A percentile compares a stretch with the other conserved stretches of the same genome.
Evolutionary conservation across 73 alveolate species (phyloP).

Genomic region (Tetrahymena malaccensis): DNA sequence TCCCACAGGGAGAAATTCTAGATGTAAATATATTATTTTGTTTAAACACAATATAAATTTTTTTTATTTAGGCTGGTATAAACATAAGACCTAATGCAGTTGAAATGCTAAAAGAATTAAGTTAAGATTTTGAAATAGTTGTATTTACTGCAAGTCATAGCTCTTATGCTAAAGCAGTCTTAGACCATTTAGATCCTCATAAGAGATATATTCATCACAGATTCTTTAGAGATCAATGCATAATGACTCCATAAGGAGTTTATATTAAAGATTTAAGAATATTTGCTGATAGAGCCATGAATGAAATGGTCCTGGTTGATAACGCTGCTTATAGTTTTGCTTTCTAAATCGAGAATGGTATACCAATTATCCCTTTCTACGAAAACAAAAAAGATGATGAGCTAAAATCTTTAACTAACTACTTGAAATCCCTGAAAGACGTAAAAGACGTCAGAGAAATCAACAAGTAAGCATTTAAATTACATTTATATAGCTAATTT

Average conservation of each 20-base stretch:
- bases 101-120: slow-evolving; percentile 35
- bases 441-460: slow-evolving; percentile 30
- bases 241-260: slow-evolving; percentile 50
- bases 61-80: slow-evolving; percentile 32
- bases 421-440: slow-evolving; percentile 13
- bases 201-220: slow-evolving; percentile 44
- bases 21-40: neutral
- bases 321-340: slow-evolving; percentile 58
- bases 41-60: neutral
- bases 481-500: neutral
- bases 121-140: slow-evolving; percentile 50
- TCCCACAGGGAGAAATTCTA: slow-evolving; percentile 11
- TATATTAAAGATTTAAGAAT: slow-evolving; percentile 61
- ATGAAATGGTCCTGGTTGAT: slow-evolving; percentile 49
- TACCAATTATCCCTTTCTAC: slow-evolving; percentile 59
- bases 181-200: slow-evolving; percentile 62
- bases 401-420: neutral
- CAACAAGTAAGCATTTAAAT: slow-evolving; percentile 7
- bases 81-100: slow-evolving; percentile 56
- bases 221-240: slow-evolving; percentile 56
- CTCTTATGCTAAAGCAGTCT: slow-evolving; percentile 53
- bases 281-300: slow-evolving; percentile 40
- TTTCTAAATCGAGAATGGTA: slow-evolving; percentile 48
- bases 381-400: slow-evolving; percentile 59
- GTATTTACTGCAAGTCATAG: slow-evolving; percentile 63